Percentiles rank a stretch among this genome's conserved stretches.
phyloP scores from a whole-genome alignment of 2,329 filamentous ascomycete genomes.

The Calonectria pteridis region DNA sequence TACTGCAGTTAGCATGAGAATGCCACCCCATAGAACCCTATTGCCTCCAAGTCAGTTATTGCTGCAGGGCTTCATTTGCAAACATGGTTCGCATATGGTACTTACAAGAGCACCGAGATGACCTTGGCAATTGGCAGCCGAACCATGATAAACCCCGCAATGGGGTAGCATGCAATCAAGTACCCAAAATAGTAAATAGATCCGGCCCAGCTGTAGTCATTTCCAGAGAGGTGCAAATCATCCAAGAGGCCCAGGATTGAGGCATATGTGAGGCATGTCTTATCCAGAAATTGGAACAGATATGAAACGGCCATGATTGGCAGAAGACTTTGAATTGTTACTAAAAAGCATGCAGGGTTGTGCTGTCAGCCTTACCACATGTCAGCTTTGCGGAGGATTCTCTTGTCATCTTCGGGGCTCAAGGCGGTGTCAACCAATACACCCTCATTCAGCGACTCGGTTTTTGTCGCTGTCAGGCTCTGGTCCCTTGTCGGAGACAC shows the following conservation, averaged over 20 bases:
- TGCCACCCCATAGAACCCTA: conserved; percentile 50
- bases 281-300: conserved; percentile 72
- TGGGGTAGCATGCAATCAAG: conserved; percentile 49
- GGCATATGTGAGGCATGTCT: conserved; percentile 65
- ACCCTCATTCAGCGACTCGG: conserved; percentile 18
- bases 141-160: conserved; percentile 41
- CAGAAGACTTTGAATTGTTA: conserved; percentile 56
- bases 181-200: conserved; percentile 67
- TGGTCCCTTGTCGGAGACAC: neutral
- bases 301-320: conserved; percentile 66
- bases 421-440: neutral
- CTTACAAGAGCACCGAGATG: conserved; percentile 36
- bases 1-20: conserved; percentile 59
- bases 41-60: neutral
- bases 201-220: conserved; percentile 64
- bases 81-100: neutral
- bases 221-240: conserved; percentile 60
- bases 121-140: conserved; percentile 44
- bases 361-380: neutral
- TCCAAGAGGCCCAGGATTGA: conserved; percentile 62
- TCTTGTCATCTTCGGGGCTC: conserved; percentile 12
- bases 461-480: neutral
- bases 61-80: too few species aligned
- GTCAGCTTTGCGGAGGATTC: conserved; percentile 17
- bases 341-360: neutral